phyloP scores from a whole-genome alignment of 139 green algal species.

The Yamagishiella unicocca region DNA sequence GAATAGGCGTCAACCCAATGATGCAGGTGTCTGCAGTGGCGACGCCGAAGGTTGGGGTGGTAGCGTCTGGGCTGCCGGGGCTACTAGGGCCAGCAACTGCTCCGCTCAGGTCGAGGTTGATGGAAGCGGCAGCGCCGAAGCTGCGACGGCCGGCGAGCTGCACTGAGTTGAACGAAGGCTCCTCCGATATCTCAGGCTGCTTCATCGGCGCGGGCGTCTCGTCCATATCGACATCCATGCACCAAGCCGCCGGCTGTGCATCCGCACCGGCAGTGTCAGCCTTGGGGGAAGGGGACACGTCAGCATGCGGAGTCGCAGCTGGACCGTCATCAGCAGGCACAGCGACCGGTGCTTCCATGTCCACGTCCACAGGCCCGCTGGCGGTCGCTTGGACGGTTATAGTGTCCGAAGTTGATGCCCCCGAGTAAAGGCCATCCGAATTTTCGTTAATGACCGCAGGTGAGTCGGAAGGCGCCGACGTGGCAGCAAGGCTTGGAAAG shows the following conservation, averaged over 20 bases:
- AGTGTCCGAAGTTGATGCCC: no score
- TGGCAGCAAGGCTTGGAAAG: constrained; percentile 40
- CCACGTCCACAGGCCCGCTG: background rate
- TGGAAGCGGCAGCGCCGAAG: background rate
- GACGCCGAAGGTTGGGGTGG: background rate
- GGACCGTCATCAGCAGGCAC: background rate
- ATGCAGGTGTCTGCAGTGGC: background rate
- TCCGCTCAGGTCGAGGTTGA: background rate
- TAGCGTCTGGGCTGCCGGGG: background rate
- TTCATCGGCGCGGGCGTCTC: no score
- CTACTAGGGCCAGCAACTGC: background rate
- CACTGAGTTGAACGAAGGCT: background rate
- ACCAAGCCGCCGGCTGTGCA: background rate
- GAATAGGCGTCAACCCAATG: constrained; percentile 8
- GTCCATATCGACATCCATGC: constrained; percentile 5
- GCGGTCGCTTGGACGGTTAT: no score
- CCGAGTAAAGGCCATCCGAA: no score
- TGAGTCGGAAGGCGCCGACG: no score
- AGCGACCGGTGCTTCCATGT: background rate
- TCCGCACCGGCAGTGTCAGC: background rate
- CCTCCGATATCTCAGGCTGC: no score
- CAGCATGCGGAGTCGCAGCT: background rate
- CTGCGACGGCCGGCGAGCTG: background rate
- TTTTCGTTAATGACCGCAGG: no score
- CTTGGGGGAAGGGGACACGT: background rate